phyloP scores from a whole-genome alignment of 108 stramenopile species.

The Mediolabrus comicus region DNA sequence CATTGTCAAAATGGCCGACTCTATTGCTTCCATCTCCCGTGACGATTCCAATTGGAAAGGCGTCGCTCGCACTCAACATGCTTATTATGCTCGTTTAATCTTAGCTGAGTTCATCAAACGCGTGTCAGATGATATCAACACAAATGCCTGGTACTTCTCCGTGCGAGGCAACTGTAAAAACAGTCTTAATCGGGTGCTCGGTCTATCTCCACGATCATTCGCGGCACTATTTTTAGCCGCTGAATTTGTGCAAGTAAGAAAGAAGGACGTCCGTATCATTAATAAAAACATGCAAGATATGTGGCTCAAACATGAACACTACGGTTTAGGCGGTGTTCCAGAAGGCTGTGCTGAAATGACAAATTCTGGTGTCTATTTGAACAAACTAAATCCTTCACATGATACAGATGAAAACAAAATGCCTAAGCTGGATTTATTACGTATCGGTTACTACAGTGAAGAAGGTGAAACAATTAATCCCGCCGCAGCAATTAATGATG shows the following conservation, averaged over 20 bases:
- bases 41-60: neutral
- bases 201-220: too few species aligned
- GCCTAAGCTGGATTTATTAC: neutral
- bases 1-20: neutral
- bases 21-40: neutral
- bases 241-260: too few species aligned
- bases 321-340: too few species aligned
- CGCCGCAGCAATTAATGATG: neutral
- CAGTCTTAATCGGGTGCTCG: neutral
- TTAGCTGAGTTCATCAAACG: neutral
- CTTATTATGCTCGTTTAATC: neutral
- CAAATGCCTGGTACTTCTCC: neutral
- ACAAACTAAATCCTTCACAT: neutral
- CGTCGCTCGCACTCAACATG: neutral
- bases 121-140: neutral
- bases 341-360: too few species aligned
- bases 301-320: too few species aligned
- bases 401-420: neutral
- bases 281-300: too few species aligned
- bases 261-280: too few species aligned
- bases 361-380: neutral
- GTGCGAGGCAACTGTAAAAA: neutral
- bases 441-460: neutral
- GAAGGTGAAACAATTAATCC: neutral
- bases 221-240: too few species aligned